phyloP scores from a whole-genome alignment of 208 protist species.

The Herpetomonas samuelpessoai region DNA sequence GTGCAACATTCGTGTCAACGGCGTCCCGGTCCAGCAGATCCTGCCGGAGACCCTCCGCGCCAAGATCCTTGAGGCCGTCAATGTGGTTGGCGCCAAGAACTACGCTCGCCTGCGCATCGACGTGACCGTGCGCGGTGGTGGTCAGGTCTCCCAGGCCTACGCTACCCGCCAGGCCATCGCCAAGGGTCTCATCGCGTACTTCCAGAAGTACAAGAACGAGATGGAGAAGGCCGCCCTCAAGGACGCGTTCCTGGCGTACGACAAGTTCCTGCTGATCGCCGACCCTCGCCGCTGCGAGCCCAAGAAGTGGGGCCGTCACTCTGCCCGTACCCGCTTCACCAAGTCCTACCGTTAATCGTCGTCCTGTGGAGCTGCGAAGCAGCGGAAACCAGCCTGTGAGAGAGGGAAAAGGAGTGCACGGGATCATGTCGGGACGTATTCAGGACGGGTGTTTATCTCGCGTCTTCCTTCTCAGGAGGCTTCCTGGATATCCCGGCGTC shows the following conservation, averaged over 20 bases:
- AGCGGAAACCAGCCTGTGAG: too few species aligned
- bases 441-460: too few species aligned
- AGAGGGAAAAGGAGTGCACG: too few species aligned
- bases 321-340: constrained; percentile 98
- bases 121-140: constrained; percentile 97
- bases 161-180: constrained; percentile 99
- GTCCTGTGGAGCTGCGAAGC: too few species aligned
- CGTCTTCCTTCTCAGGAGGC: too few species aligned
- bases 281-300: constrained; percentile 99
- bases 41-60: constrained; percentile 96
- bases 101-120: constrained; percentile 98
- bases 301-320: constrained; percentile 99
- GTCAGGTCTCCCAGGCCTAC: constrained; percentile 98
- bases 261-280: constrained; percentile 99
- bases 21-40: constrained; percentile 96
- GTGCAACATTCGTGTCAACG: constrained; percentile 99
- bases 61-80: constrained; percentile 98
- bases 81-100: constrained; percentile 94
- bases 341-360: constrained; percentile 99
- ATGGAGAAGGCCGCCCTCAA: constrained; percentile 98
- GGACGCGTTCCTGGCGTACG: constrained; percentile 95
- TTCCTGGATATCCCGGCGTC: too few species aligned
- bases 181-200: constrained; percentile 98
- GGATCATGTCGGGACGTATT: too few species aligned
- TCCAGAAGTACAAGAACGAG: constrained; percentile 98